Evolutionary conservation across 768 basidiomycete species (phyloP).

Genomic region (Kondoa subrosea): DNA sequence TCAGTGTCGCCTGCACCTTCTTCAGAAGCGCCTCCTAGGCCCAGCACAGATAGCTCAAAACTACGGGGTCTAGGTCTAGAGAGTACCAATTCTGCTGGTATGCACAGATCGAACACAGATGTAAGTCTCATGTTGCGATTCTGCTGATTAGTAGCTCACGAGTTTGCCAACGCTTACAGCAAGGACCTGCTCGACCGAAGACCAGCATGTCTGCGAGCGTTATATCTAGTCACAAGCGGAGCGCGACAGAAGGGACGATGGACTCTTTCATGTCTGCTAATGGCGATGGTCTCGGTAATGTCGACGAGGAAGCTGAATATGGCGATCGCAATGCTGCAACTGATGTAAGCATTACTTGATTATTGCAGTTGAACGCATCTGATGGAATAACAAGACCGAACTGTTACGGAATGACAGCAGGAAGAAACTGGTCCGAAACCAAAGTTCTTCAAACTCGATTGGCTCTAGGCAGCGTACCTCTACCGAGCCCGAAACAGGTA

Average conservation of each 20-base stretch:
- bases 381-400: neutral
- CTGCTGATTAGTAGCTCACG: neutral
- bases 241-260: conserved; percentile 1
- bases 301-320: neutral
- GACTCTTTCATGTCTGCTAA: neutral
- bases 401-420: neutral
- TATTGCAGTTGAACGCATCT: neutral
- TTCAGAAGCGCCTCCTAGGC: neutral
- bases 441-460: neutral
- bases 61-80: neutral
- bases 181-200: neutral
- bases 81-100: neutral
- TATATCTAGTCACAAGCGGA: neutral
- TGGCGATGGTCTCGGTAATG: neutral
- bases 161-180: neutral
- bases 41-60: neutral
- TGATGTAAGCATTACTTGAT: neutral
- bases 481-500: neutral
- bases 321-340: neutral
- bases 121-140: neutral
- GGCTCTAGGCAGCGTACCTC: neutral
- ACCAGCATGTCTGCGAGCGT: neutral
- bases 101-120: neutral
- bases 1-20: too few relatives aligned
- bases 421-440: neutral